Conservation (phyloP, 139 green algal genomes). For the Tetraselmis chui region DNA sequence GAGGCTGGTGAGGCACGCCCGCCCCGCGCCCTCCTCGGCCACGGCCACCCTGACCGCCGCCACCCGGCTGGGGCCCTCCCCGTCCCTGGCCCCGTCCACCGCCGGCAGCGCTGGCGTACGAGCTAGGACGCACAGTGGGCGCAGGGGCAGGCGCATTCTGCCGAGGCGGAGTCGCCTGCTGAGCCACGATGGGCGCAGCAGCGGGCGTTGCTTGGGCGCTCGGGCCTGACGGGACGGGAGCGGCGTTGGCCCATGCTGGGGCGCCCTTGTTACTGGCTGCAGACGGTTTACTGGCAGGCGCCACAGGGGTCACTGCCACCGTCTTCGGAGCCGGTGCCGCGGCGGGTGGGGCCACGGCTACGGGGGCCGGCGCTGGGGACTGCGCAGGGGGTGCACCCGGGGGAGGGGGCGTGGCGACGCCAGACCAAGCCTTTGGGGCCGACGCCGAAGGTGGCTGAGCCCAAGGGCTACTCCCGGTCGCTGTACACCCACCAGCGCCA, state of each 20-base stretch:
- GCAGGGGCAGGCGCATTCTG: too few relatives aligned
- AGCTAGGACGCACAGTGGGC: background rate
- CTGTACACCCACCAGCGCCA: too few relatives aligned
- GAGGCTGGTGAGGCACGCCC: background rate
- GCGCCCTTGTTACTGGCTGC: background rate
- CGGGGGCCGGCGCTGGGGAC: background rate
- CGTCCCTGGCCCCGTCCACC: background rate
- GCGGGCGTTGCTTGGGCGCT: background rate
- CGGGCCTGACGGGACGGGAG: background rate
- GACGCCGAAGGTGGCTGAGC: background rate
- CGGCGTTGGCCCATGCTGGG: background rate
- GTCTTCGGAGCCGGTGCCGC: background rate
- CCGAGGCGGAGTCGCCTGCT: background rate
- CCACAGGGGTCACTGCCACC: background rate
- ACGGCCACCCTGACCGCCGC: slow-evolving; percentile 7
- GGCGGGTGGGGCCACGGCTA: background rate
- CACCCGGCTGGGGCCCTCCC: slow-evolving; percentile 12
- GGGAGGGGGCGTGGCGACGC: background rate
- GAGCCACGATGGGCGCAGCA: background rate
- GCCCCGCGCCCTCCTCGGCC: slow-evolving; percentile 9
- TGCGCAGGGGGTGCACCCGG: background rate
- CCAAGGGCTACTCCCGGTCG: too few relatives aligned
- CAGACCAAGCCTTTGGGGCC: background rate
- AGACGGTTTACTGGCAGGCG: too few relatives aligned
- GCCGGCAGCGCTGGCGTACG: background rate